Evolutionary conservation across 805 yeast species (phyloP), one percentile per base, ranked within the genome.

Genomic region (Kluyveromyces aestuarii): DNA sequence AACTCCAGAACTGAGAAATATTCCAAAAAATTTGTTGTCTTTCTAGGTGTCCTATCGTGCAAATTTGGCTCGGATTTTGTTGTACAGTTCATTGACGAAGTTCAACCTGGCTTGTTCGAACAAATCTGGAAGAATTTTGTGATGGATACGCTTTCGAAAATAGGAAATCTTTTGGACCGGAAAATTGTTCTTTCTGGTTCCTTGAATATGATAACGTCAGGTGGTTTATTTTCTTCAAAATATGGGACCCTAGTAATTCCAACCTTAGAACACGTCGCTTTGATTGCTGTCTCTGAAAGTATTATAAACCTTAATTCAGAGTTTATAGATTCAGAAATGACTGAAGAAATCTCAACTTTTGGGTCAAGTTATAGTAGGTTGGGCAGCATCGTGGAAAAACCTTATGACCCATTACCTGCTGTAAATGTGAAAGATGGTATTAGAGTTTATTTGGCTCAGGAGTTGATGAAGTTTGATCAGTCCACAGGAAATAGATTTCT

Each of bases 311-410:
- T 65, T 38, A 71, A 64, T 17, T 56, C 58, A n/a, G 70, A 72
- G 39, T 71, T 66, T 44, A 52, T 71, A 41, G 73, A 69, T 48
- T 51, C 67, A 3, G 64, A 70, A 39, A 84, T 82, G 54, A 57
- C 76, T 30, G 89, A 84, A 46, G 96, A 89, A 52, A 75, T 83
- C 45, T 68, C 89, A 0, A 73, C 93, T 2, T 93, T 90, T 67
- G 98, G 98, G 2, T 83, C 96, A 0, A 80, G 82, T 46, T 93
- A 79, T 66, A 86, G 95, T 46, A 81, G 77, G 59, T 72, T 93
- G 50, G 79, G 76, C 1, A 76, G 85, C 2, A 81, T 89, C 44
- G 73, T 77, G 35, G 67, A 67, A 14, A 79, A 74, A 53, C 74
- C 82, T 3, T 72, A 78, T 54, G 97, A 93, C 66, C 96, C 97